A percentile compares a stretch with the other conserved stretches of the same genome.
Evolutionary conservation across 345 rosid genomes (phyloP).

Genomic region (Gossypium arboreum): DNA sequence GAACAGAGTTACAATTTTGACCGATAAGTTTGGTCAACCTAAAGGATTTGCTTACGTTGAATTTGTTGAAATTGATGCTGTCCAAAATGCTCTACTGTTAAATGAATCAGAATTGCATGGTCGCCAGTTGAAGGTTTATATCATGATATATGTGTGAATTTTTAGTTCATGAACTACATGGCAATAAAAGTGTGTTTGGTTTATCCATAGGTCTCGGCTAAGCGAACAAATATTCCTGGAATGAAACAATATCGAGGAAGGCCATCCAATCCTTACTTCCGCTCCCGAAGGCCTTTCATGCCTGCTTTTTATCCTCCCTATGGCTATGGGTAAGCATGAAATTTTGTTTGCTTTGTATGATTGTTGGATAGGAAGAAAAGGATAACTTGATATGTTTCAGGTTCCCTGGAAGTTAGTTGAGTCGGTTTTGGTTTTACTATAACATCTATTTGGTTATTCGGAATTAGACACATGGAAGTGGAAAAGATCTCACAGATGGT

Average conservation of each 20-base stretch:
- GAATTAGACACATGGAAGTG: neutral
- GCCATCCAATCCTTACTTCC: conserved; percentile 54
- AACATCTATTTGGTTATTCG: neutral
- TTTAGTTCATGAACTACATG: neutral
- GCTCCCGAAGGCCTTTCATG: conserved; percentile 81
- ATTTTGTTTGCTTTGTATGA: conserved; percentile 8
- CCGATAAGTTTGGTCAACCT: conserved; percentile 98
- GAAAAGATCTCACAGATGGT: neutral
- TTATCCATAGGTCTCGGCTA: conserved; percentile 75
- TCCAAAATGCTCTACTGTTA: conserved; percentile 85
- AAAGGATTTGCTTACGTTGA: conserved; percentile 99
- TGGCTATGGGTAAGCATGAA: conserved; percentile 67
- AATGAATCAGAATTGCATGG: conserved; percentile 97
- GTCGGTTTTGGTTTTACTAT: neutral
- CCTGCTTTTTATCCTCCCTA: conserved; percentile 65
- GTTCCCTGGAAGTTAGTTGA: neutral
- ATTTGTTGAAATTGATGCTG: conserved; percentile 91
- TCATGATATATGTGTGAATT: neutral
- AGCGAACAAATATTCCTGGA: conserved; percentile 95
- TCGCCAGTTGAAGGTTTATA: conserved; percentile 82
- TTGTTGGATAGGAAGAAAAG: neutral
- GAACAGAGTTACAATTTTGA: conserved; percentile 70
- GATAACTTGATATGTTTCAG: neutral
- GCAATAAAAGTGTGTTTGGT: conserved; percentile 14
- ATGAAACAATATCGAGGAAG: conserved; percentile 94